These are phyloP conservation scores for Scedosporium minutisporum DNA, from an alignment of 2,329 filamentous ascomycete genomes.

Conservation along the genomic window DNA sequence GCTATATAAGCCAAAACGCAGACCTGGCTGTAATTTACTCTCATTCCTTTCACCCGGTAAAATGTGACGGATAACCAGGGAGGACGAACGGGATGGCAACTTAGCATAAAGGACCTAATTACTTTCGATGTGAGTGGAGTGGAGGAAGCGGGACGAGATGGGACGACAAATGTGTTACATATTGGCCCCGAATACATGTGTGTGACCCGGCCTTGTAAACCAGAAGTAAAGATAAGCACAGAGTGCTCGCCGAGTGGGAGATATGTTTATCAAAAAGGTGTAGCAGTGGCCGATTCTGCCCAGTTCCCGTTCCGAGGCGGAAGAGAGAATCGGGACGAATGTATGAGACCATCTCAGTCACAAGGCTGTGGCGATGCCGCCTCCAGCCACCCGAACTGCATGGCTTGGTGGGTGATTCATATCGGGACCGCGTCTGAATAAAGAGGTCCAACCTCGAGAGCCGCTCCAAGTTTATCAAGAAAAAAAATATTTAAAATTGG, in stretches of 20 bases:
- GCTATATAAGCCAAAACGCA: neutral
- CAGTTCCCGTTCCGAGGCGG: neutral
- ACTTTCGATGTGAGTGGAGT: too few species aligned
- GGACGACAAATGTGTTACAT: too few species aligned
- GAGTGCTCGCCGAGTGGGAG: neutral
- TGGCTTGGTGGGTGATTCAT: neutral
- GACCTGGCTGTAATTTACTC: neutral
- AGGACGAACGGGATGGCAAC: neutral
- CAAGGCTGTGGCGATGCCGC: neutral
- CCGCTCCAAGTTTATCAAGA: too few species aligned
- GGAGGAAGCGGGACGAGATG: too few species aligned
- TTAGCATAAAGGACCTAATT: neutral
- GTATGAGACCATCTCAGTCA: neutral
- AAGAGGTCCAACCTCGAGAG: neutral
- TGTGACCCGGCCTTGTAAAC: too few species aligned
- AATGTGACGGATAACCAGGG: neutral
- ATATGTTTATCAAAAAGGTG: neutral
- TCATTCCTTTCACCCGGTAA: neutral
- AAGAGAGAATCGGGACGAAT: neutral
- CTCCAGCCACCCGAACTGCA: neutral
- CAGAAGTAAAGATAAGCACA: too few species aligned
- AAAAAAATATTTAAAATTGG: too few species aligned
- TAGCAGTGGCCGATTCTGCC: neutral
- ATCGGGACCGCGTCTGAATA: neutral
- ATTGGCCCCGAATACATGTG: too few species aligned